A percentile compares a stretch with the other conserved stretches of the same genome.
Evolutionary conservation across 768 basidiomycete species (phyloP).

Genomic region (Trametopsis cervina): DNA sequence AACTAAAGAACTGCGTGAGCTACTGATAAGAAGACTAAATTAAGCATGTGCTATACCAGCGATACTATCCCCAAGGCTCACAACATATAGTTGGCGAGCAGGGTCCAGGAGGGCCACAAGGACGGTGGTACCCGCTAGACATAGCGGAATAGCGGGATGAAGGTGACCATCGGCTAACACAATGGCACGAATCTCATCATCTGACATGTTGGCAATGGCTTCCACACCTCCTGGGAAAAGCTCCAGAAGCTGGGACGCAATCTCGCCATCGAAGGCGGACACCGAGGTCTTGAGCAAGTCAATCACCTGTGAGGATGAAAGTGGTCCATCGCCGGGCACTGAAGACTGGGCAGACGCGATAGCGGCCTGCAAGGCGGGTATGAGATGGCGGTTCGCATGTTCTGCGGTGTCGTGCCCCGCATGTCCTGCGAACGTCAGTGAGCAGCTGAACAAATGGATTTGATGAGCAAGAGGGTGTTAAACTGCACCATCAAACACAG

Average conservation of each 20-base stretch:
- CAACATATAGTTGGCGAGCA: conserved; percentile 42
- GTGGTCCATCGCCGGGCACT: neutral
- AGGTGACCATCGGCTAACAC: conserved; percentile 32
- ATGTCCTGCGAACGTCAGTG: conserved; percentile 16
- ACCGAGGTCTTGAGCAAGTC: conserved; percentile 32
- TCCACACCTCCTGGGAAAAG: conserved; percentile 52
- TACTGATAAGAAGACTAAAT: neutral
- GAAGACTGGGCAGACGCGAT: neutral
- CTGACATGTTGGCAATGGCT: conserved; percentile 36
- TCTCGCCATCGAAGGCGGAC: conserved; percentile 31
- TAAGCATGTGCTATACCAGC: conserved; percentile 31
- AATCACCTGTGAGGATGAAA: conserved; percentile 22
- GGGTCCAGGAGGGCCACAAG: conserved; percentile 43
- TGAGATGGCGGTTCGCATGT: conserved; percentile 13
- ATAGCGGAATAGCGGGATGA: conserved; percentile 31
- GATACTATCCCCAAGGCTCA: conserved; percentile 50
- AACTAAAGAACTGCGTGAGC: conserved; percentile 24
- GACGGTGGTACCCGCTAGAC: conserved; percentile 47
- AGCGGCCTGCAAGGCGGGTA: neutral
- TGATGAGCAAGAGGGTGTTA: no score
- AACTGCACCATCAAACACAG: conserved; percentile 37
- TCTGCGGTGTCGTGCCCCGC: conserved; percentile 39
- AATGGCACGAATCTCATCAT: conserved; percentile 48
- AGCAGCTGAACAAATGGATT: conserved; percentile 19
- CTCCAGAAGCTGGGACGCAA: conserved; percentile 34